Evolutionary conservation across 2,329 filamentous ascomycete genomes (phyloP), one percentile per base, ranked within the genome.

Genomic region (Aspergillus glaucus): DNA sequence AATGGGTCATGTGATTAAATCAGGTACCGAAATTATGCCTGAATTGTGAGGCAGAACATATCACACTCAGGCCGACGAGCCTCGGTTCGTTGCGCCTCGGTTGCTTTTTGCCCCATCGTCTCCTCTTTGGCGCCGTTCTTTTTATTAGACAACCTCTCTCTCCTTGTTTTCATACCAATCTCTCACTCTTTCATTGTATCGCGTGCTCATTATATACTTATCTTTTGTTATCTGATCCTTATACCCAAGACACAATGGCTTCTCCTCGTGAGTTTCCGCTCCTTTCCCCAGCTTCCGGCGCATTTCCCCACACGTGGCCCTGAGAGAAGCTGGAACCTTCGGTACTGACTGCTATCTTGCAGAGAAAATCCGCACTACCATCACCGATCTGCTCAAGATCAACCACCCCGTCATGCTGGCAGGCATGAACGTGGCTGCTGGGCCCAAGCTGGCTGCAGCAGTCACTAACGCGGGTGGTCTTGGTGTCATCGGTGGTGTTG

Each of bases 341-440:
- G 49, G 45, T 55, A 48, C 57, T 69, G 47, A 68, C 53, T 12
- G 40, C n/a, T 37, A 21, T 12, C 19, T 14, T 43, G 14, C 71
- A 92, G 88, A 93, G 77, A 80, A 88, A 78, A 86, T 98, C 72
- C 88, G 88, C 66, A 98, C 93, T 47, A 84, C 88, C 59, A 79
- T 91, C 64, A 98, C 93, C 61, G 92, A 97, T 81, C 87, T 97
- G 57, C 87, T 98, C 75, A 88, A 89, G 79, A 97, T 98, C 81
- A 88, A 95, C 71, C 93, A 98, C 75, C 93, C 93, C 50, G 79
- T 98, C 67, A 78, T 98, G 65, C 85, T 98, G 54, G 93, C 93
- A 62, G 93, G 93, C 70, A 98, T 98, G 93, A 97, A 98, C 79
- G 93, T 97, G 55, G 93, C 93, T 49, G 93, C 93, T 51, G 93